phyloP scores from a whole-genome alignment of 2,329 filamentous ascomycete genomes.

The Penicillium digitatum region DNA sequence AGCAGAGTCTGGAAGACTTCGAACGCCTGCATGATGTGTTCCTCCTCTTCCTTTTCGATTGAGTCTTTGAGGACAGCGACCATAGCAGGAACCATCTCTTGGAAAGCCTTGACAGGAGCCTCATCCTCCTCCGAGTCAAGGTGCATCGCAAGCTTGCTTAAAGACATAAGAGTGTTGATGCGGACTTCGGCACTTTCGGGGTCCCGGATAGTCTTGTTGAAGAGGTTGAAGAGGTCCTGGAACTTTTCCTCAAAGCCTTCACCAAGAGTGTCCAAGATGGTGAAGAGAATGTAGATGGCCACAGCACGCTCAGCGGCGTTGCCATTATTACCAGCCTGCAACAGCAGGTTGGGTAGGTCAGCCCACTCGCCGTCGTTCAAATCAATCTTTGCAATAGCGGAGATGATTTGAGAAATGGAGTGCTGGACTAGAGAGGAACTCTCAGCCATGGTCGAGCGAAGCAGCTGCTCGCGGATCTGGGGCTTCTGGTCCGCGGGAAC shows the following conservation, averaged over 20 bases:
- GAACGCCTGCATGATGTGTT: slow-evolving; percentile 83
- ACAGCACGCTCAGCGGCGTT: slow-evolving; percentile 80
- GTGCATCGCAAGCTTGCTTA: slow-evolving; percentile 82
- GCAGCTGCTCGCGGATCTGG: slow-evolving; percentile 73
- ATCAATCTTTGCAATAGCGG: slow-evolving; percentile 79
- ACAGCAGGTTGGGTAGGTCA: slow-evolving; percentile 73
- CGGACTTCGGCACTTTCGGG: slow-evolving; percentile 87
- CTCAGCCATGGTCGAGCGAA: slow-evolving; percentile 80
- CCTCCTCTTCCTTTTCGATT: slow-evolving; percentile 76
- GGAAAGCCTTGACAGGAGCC: slow-evolving; percentile 68
- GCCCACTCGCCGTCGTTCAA: slow-evolving; percentile 81
- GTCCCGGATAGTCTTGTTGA: slow-evolving; percentile 82
- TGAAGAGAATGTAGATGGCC: slow-evolving; percentile 88
- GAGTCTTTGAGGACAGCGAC: slow-evolving; percentile 82
- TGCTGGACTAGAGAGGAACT: slow-evolving; percentile 72
- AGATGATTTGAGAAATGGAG: slow-evolving; percentile 81
- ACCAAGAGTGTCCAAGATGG: slow-evolving; percentile 82
- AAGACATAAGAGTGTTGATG: slow-evolving; percentile 87
- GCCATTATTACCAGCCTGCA: slow-evolving; percentile 71
- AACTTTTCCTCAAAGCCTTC: slow-evolving; percentile 80
- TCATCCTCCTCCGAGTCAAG: slow-evolving; percentile 83
- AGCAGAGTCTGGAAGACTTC: slow-evolving; percentile 96
- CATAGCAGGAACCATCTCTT: slow-evolving; percentile 78
- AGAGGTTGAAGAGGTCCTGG: slow-evolving; percentile 73
- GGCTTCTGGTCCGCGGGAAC: slow-evolving; percentile 72